A percentile compares a stretch with the other conserved stretches of the same genome.
Evolutionary conservation across 2,329 filamentous ascomycete genomes (phyloP).

Genomic region (Cladophialophora bantiana): DNA sequence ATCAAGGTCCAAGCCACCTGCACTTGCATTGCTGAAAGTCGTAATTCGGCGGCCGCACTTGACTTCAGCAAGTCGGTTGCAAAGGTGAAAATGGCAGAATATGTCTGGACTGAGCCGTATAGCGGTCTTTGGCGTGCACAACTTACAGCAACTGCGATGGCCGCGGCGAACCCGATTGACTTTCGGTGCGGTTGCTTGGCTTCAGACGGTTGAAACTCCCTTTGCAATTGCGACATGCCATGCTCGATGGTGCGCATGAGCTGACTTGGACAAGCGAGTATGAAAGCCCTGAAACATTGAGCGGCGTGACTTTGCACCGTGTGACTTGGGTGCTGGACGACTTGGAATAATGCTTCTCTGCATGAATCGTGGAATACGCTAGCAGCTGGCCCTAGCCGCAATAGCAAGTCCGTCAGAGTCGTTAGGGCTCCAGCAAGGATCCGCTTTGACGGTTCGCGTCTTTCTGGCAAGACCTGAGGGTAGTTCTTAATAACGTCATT

Average conservation of each 20-base stretch:
- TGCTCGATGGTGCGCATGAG: conserved; percentile 89
- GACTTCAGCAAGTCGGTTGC: conserved; percentile 92
- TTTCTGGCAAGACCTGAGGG: conserved; percentile 84
- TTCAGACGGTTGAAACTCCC: conserved; percentile 73
- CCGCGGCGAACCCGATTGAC: conserved; percentile 91
- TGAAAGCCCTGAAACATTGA: conserved; percentile 83
- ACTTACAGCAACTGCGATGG: conserved; percentile 86
- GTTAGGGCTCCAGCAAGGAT: conserved; percentile 79
- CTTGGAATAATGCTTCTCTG: conserved; percentile 85
- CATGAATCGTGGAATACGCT: conserved; percentile 80
- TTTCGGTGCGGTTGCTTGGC: conserved; percentile 72
- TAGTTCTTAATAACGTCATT: conserved; percentile 94
- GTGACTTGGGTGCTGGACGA: conserved; percentile 93
- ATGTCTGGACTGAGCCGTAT: conserved; percentile 94
- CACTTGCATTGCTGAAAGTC: conserved; percentile 90
- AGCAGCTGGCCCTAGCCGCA: conserved; percentile 80
- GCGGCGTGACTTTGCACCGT: conserved; percentile 92
- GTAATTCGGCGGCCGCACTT: conserved; percentile 86
- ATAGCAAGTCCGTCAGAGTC: conserved; percentile 78
- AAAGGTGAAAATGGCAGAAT: conserved; percentile 87
- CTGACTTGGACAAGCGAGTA: conserved; percentile 89
- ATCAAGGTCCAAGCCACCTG: conserved; percentile 98
- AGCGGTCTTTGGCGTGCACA: conserved; percentile 86
- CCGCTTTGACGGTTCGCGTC: conserved; percentile 86
- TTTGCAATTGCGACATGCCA: conserved; percentile 92